Evolutionary conservation across 2,329 filamentous ascomycete species (phyloP).

Genomic region (Teratosphaeriaceae sp.): DNA sequence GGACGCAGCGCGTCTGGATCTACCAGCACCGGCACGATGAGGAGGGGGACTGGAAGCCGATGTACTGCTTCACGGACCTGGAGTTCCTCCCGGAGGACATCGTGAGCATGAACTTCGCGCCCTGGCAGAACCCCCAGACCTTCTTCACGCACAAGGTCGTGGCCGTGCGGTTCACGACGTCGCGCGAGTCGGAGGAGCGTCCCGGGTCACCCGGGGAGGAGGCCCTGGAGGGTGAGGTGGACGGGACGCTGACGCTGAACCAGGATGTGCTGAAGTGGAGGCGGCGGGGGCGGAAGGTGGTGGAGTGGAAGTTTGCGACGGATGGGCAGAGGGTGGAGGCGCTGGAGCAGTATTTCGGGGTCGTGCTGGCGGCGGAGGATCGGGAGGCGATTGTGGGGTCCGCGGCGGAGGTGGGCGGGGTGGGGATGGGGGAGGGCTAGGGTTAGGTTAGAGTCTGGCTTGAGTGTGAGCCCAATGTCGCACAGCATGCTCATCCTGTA

Average conservation of each 20-base stretch:
- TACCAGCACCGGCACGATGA: conserved; percentile 30
- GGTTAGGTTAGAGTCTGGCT: too few species aligned
- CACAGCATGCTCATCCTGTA: too few species aligned
- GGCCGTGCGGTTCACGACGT: conserved; percentile 32
- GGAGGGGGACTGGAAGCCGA: conserved; percentile 49
- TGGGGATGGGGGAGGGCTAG: conserved; percentile 5
- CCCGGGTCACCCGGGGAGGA: conserved; percentile 12
- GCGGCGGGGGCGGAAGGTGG: conserved; percentile 27
- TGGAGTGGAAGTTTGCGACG: conserved; percentile 33
- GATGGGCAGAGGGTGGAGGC: conserved; percentile 39
- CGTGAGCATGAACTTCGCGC: conserved; percentile 51
- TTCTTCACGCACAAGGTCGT: conserved; percentile 52
- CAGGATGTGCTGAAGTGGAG: conserved; percentile 24
- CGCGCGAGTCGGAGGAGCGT: conserved; percentile 7
- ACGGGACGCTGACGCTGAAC: conserved; percentile 19
- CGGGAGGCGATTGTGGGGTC: conserved; percentile 31
- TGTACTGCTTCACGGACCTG: conserved; percentile 59
- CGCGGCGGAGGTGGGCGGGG: conserved; percentile 11
- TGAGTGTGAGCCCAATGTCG: too few species aligned
- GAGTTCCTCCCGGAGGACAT: conserved; percentile 59
- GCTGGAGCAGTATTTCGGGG: conserved; percentile 41
- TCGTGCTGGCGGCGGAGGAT: conserved; percentile 35
- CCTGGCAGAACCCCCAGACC: conserved; percentile 42
- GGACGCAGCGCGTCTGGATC: conserved; percentile 36
- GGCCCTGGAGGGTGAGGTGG: conserved; percentile 17